Evolutionary conservation across 2,329 filamentous ascomycete genomes (phyloP).

Genomic region (Akanthomyces lecanii): DNA sequence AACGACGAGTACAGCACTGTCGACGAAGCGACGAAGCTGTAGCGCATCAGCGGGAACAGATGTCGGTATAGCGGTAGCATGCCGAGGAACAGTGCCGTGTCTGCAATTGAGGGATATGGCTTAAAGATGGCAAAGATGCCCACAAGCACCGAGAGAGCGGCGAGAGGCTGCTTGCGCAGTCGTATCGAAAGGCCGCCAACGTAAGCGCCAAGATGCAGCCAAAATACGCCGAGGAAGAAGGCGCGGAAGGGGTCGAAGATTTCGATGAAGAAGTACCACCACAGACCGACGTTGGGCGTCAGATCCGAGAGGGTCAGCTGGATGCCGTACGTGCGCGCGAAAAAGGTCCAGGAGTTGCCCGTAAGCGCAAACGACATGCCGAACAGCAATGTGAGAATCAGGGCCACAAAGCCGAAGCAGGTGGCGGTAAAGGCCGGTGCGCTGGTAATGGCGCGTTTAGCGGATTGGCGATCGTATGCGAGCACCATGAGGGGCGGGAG

Average conservation of each 20-base stretch:
- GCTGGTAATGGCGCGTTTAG: conserved; percentile 33
- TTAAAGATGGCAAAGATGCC: conserved; percentile 95
- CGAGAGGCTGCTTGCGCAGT: conserved; percentile 79
- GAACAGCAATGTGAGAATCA: conserved; percentile 59
- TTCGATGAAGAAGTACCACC: conserved; percentile 99
- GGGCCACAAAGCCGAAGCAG: conserved; percentile 49
- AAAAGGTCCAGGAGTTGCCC: conserved; percentile 78
- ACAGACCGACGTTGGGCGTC: conserved; percentile 90
- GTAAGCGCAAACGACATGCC: conserved; percentile 69
- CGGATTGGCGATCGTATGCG: conserved; percentile 63
- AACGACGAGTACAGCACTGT: conserved; percentile 83
- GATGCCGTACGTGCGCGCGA: conserved; percentile 86
- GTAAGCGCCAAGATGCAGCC: conserved; percentile 90
- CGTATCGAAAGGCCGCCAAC: conserved; percentile 81
- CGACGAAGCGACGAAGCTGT: conserved; percentile 80
- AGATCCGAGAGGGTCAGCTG: conserved; percentile 88
- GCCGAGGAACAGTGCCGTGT: conserved; percentile 80
- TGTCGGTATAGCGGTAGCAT: conserved; percentile 85
- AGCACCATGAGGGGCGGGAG: conserved; percentile 78
- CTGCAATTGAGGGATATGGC: conserved; percentile 89
- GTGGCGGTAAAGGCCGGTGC: conserved; percentile 48
- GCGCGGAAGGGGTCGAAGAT: conserved; percentile 98
- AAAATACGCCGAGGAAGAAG: conserved; percentile 97
- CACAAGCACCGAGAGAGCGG: conserved; percentile 76
- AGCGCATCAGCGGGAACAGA: conserved; percentile 87